Evolutionary conservation across 2,329 filamentous ascomycete genomes (phyloP).

Genomic region (Clonostachys rhizophaga): DNA sequence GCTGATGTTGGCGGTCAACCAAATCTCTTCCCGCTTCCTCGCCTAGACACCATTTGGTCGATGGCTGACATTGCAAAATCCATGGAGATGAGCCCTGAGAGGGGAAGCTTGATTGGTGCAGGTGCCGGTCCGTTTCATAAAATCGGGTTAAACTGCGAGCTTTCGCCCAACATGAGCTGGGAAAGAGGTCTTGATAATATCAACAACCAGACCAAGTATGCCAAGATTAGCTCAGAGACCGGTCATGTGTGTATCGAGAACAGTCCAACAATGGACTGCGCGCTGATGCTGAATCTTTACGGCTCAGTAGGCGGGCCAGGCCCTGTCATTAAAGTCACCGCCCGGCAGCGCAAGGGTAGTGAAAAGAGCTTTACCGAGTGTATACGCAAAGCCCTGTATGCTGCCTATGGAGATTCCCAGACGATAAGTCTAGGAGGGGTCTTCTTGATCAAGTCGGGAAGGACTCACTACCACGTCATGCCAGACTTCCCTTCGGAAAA

Average conservation of each 20-base stretch:
- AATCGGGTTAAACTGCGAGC: constrained; percentile 33
- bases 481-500: constrained; percentile 29
- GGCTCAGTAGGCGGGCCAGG: constrained; percentile 25
- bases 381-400: constrained; percentile 18
- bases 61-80: constrained; percentile 18
- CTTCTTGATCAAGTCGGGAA: constrained; percentile 29
- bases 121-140: constrained; percentile 35
- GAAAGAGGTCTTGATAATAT: constrained; percentile 7
- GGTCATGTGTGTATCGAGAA: constrained; percentile 12
- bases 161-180: constrained; percentile 30
- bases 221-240: constrained; percentile 11
- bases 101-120: constrained; percentile 30
- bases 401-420: constrained; percentile 17
- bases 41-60: constrained; percentile 23
- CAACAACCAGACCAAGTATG: constrained; percentile 18
- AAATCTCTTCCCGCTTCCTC: constrained; percentile 29
- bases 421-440: constrained; percentile 32
- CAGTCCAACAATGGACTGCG: constrained; percentile 22
- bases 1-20: constrained; percentile 37
- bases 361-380: constrained; percentile 23
- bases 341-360: constrained; percentile 13
- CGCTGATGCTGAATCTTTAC: constrained; percentile 35
- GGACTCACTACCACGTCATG: constrained; percentile 34
- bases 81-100: constrained; percentile 25
- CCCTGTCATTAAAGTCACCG: constrained; percentile 26